A percentile compares a stretch with the other conserved stretches of the same genome.
These are phyloP conservation scores for Yarrowia bubula DNA, from an alignment of 805 yeast genomes.

Conservation along the genomic window DNA sequence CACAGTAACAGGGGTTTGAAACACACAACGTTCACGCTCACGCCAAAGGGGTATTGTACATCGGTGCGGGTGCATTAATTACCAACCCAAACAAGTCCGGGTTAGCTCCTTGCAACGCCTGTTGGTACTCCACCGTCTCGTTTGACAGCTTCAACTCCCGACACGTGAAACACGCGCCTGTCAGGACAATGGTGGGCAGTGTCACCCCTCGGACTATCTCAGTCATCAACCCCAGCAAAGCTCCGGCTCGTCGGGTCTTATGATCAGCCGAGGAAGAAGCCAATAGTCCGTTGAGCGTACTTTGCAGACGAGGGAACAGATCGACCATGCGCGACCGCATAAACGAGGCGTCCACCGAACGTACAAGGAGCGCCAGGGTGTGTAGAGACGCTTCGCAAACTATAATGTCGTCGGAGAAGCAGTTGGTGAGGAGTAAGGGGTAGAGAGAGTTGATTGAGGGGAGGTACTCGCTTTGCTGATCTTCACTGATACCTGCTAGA, in stretches of 20 bases:
- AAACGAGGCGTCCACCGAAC: constrained; percentile 38
- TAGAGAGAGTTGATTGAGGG: constrained; percentile 55
- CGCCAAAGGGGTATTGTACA: too few species aligned
- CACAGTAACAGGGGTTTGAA: too few species aligned
- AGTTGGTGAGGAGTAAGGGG: constrained; percentile 44
- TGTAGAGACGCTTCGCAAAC: constrained; percentile 38
- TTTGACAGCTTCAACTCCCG: not conserved
- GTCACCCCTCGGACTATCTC: not conserved
- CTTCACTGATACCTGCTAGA: constrained; percentile 49
- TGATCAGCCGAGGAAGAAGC: not conserved
- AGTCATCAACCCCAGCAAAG: not conserved
- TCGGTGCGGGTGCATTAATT: too few species aligned
- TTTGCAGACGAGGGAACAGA: constrained; percentile 30
- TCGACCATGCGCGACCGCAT: constrained; percentile 38
- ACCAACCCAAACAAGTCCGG: too few species aligned
- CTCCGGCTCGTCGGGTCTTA: constrained; percentile 7
- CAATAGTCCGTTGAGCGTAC: constrained; percentile 11
- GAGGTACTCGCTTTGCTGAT: constrained; percentile 38
- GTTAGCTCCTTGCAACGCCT: not conserved
- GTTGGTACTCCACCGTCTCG: too few species aligned
- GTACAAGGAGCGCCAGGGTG: constrained; percentile 36
- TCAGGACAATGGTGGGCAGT: constrained; percentile 1
- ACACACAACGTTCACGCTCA: too few species aligned
- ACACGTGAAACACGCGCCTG: constrained; percentile 4
- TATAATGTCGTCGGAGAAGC: constrained; percentile 38